Base-by-base conservation (phyloP, 192 early-diverging fungal genomes). In the Coemansia sp. region DNA sequence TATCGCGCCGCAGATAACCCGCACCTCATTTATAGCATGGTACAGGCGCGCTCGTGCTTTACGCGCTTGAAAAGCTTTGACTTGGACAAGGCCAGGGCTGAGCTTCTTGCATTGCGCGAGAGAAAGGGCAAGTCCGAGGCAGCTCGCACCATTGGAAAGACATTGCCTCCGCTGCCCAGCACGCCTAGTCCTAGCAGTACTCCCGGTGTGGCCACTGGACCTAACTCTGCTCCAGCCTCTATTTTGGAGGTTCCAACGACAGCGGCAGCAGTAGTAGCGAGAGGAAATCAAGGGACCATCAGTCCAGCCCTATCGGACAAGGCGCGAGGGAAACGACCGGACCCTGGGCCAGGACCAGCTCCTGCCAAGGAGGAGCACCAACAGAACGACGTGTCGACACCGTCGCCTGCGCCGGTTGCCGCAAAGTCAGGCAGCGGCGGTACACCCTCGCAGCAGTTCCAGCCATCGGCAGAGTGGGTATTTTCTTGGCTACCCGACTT, bases 1-100 rank as follows among this genome's bases (percentile, higher is more conserved):
- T 95, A 94, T 75, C 95, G 95, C 46, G 87, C 88, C 46, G 68
- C 60, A 76, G 94, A 92, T 42, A 97, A 97, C 68, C 84, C 89
- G 6, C 88, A 89, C 27, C 62, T 97, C 17, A 85, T 94, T 27
- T 95, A 95, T 76, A 88, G 90, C 27, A 84, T 97, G 67, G 86
- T 95, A 25, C 85, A 91, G 50, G 82, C 90, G 58, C 90, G 91
- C 41, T 72, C 85, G 15, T 90, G 87, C 57, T 90, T 97, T 68
- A 85, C 88, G 48, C 84, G 85, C 5, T 74, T 97, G 45, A 74
- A 82, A 36, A 68, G 85, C 15, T 89, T 97, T 61, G 90, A 89
- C 2, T 82, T 95, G 44, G 85, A 82, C 38, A 72, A 74, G 59
- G 94, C 90, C 25, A 63, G 88, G 58, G 76, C 62, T 9, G 90